Evolutionary conservation across 352 stramenopile species (phyloP).

Genomic region (Phytophthora macrochlamydospora): DNA sequence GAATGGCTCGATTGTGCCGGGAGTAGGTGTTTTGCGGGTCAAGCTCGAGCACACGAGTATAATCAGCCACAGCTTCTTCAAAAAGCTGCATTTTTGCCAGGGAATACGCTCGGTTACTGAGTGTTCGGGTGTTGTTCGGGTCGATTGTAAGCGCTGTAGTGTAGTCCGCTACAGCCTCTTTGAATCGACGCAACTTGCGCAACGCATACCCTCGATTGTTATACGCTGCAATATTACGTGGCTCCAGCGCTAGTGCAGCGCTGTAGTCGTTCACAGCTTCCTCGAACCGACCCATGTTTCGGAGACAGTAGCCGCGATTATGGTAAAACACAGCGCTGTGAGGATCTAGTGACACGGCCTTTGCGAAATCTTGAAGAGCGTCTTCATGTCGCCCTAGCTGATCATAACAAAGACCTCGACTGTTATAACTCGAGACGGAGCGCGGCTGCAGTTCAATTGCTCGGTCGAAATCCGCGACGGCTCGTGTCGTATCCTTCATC

Average conservation of each 20-base stretch:
- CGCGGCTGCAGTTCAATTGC: constrained; percentile 64
- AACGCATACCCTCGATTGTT: constrained; percentile 88
- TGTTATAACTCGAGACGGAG: constrained; percentile 82
- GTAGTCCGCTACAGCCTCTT: constrained; percentile 81
- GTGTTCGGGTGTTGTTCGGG: constrained; percentile 75
- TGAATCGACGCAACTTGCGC: constrained; percentile 72
- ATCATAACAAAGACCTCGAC: constrained; percentile 75
- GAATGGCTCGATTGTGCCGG: constrained; percentile 85
- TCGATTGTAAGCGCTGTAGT: constrained; percentile 70
- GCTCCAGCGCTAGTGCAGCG: constrained; percentile 63
- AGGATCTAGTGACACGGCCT: constrained; percentile 67
- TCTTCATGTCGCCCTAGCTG: constrained; percentile 66
- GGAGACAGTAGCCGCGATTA: constrained; percentile 87
- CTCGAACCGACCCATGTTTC: constrained; percentile 79
- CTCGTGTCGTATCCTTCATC: constrained; percentile 59
- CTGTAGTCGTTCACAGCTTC: constrained; percentile 74
- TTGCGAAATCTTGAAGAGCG: constrained; percentile 77
- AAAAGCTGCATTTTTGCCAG: constrained; percentile 79
- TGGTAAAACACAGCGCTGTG: constrained; percentile 82
- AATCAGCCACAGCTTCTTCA: constrained; percentile 72
- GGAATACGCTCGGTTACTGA: constrained; percentile 88
- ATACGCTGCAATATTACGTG: constrained; percentile 74
- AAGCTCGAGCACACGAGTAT: constrained; percentile 70
- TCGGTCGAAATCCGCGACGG: constrained; percentile 74
- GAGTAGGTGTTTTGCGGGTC: constrained; percentile 83